These are phyloP conservation scores for Solanum hybrid DNA, from an alignment of 305 asterid species.

Conservation along the genomic window DNA sequence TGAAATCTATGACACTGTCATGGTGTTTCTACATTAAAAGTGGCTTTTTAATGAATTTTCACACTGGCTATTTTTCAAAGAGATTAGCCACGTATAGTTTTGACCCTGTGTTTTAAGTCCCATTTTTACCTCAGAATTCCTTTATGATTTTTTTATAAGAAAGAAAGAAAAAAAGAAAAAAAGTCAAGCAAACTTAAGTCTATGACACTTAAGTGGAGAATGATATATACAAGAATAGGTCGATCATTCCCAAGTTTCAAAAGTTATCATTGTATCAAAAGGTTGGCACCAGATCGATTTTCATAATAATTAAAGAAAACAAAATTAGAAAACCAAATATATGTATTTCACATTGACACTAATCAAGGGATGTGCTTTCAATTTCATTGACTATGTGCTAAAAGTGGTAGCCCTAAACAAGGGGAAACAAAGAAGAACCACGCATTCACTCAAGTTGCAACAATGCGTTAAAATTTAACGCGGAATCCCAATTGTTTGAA, in stretches of 20 bases:
- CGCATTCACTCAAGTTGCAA: neutral
- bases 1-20: neutral
- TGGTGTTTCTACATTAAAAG: neutral
- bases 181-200: too few species aligned
- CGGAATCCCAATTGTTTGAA: neutral
- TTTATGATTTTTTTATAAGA: neutral
- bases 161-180: neutral
- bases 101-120: too few species aligned
- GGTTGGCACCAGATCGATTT: neutral
- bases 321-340: neutral
- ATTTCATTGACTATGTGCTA: neutral
- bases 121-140: neutral
- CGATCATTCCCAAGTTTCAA: too few species aligned
- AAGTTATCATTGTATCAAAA: too few species aligned
- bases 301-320: neutral
- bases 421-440: neutral
- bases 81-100: neutral
- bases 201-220: too few species aligned
- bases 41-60: neutral
- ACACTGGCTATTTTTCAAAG: neutral
- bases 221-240: too few species aligned
- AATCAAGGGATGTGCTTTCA: neutral
- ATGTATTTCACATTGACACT: neutral
- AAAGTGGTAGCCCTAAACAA: neutral
- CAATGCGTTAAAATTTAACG: neutral